These are phyloP conservation scores for barrel medic (Medicago truncatula) DNA, from an alignment of 306 rosid genomes.

Conservation along the genomic window MtrunA17r5.0-ANR NC_053046.1:37314001-37314500, in stretches of 20 bases:
- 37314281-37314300: not conserved
- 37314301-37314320: not conserved
- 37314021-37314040: conserved; percentile 69
- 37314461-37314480: not conserved
- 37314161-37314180: not conserved
- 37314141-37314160: not conserved
- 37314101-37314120: conserved; percentile 78
- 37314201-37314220: not conserved
- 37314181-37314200: not conserved
- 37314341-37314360: not conserved
- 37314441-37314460: not conserved
- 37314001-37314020: not conserved
- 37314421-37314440: not conserved
- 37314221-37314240: not conserved
- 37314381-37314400: not conserved
- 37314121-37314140: conserved; percentile 37
- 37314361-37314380: not conserved
- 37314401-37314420: not conserved
- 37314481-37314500: too few relatives aligned
- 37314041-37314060: conserved; percentile 64
- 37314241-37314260: not conserved
- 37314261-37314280: not conserved
- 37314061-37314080: conserved; percentile 85
- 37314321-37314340: not conserved
- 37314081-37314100: conserved; percentile 96